Conservation (phyloP, 2,329 filamentous ascomycete species). For the Aspergillus sp. region DNA sequence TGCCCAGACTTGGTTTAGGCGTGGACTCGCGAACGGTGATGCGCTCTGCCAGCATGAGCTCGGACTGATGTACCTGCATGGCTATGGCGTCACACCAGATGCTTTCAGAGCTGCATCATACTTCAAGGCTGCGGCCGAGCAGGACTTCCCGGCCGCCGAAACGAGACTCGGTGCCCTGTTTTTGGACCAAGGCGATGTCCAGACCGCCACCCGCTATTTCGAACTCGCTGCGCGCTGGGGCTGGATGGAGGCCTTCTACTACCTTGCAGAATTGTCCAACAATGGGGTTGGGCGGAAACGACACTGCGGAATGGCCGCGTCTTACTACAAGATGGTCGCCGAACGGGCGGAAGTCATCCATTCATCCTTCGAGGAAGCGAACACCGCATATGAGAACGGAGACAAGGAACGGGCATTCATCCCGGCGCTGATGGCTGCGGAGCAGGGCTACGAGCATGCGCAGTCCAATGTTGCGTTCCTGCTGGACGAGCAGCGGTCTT, state of each 20-base stretch:
- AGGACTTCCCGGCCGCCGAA: constrained; percentile 77
- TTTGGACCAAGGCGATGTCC: constrained; percentile 83
- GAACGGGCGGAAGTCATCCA: constrained; percentile 72
- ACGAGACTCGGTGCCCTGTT: constrained; percentile 82
- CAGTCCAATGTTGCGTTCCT: constrained; percentile 90
- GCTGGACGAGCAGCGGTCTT: constrained; percentile 71
- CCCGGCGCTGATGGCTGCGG: constrained; percentile 81
- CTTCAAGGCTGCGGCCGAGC: constrained; percentile 77
- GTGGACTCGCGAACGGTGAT: constrained; percentile 74
- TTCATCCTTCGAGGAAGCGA: constrained; percentile 80
- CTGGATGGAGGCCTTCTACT: constrained; percentile 88
- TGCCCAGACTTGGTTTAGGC: constrained; percentile 80
- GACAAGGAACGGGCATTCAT: constrained; percentile 79
- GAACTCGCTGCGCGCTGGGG: constrained; percentile 80
- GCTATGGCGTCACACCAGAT: constrained; percentile 71
- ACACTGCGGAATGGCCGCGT: constrained; percentile 73
- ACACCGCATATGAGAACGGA: constrained; percentile 75
- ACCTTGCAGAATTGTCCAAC: constrained; percentile 83
- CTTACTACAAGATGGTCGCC: constrained; percentile 79
- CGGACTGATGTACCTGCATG: constrained; percentile 80
- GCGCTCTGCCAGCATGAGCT: constrained; percentile 81
- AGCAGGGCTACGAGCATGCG: constrained; percentile 86
- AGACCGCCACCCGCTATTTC: constrained; percentile 79
- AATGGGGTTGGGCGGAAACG: constrained; percentile 78
- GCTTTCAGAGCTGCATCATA: constrained; percentile 71